Percentiles rank a stretch among this genome's conserved stretches.
These are phyloP conservation scores for Phytophthora rubi DNA, from an alignment of 352 stramenopile species.

Conservation along the genomic window DNA sequence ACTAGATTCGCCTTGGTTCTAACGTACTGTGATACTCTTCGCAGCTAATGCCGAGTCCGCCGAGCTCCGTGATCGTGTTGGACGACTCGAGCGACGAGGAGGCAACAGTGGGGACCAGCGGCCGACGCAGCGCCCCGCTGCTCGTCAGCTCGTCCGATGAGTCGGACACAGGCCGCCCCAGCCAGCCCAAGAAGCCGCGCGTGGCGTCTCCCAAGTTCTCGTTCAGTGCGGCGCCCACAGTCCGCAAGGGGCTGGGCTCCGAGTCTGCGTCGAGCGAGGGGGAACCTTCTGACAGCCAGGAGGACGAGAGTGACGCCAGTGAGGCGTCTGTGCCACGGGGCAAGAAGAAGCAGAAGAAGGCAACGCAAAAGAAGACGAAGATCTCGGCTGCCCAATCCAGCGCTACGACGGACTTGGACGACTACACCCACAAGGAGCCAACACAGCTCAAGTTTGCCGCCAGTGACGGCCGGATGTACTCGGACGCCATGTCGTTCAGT, in stretches of 20 bases:
- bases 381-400: constrained; percentile 1
- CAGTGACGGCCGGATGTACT: constrained; percentile 35
- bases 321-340: background rate
- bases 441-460: constrained; percentile 20
- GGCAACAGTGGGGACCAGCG: background rate
- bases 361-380: constrained; percentile 12
- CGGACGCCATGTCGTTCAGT: constrained; percentile 57
- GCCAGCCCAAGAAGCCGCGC: constrained; percentile 23
- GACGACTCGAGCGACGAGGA: constrained; percentile 64
- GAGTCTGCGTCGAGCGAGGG: constrained; percentile 10
- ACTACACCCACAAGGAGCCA: constrained; percentile 19
- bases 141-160: constrained; percentile 30
- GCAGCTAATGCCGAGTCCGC: constrained; percentile 36
- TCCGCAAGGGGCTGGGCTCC: constrained; percentile 10
- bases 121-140: constrained; percentile 13
- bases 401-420: constrained; percentile 13
- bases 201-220: constrained; percentile 12
- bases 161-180: constrained; percentile 19
- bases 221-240: background rate
- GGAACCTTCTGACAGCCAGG: constrained; percentile 4
- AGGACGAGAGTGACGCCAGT: constrained; percentile 10
- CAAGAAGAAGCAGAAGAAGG: constrained; percentile 11
- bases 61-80: constrained; percentile 50
- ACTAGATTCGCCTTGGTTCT: constrained; percentile 7
- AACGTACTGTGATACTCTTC: constrained; percentile 12